These are phyloP conservation scores for Arachnomyces sp. DNA, from an alignment of 2,329 filamentous ascomycete genomes.

Conservation along the genomic window DNA sequence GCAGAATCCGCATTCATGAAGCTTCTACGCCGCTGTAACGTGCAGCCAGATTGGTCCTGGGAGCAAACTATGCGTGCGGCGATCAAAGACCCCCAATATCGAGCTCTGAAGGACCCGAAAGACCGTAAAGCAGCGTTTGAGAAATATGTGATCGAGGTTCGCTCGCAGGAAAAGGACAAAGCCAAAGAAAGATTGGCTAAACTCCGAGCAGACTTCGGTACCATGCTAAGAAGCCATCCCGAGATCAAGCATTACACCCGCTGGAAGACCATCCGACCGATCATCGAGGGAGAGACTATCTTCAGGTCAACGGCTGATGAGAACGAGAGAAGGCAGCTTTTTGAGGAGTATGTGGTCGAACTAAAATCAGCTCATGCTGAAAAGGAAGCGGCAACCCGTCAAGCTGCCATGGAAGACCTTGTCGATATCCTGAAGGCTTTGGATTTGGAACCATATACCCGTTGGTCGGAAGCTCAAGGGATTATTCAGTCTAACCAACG, in stretches of 20 bases:
- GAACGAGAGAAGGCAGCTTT: conserved; percentile 76
- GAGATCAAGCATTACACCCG: conserved; percentile 96
- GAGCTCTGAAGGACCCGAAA: conserved; percentile 84
- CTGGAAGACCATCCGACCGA: conserved; percentile 91
- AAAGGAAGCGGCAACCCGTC: conserved; percentile 61
- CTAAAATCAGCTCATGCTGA: conserved; percentile 75
- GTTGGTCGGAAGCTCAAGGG: conserved; percentile 83
- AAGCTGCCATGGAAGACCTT: conserved; percentile 76
- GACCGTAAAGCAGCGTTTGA: conserved; percentile 87
- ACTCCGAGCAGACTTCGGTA: conserved; percentile 85
- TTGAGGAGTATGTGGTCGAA: conserved; percentile 83
- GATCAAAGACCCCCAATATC: conserved; percentile 85
- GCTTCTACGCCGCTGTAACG: conserved; percentile 71
- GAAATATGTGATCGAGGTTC: conserved; percentile 85
- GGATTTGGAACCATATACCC: conserved; percentile 83
- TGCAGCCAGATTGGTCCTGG: conserved; percentile 90
- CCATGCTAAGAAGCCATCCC: conserved; percentile 90
- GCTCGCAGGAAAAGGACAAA: conserved; percentile 85
- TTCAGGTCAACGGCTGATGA: conserved; percentile 88
- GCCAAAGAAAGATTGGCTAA: conserved; percentile 89
- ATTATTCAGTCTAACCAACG: conserved; percentile 68
- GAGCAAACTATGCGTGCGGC: conserved; percentile 77
- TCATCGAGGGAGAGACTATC: conserved; percentile 90
- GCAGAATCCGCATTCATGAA: conserved; percentile 91
- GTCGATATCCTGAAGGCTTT: conserved; percentile 68